Evolutionary conservation across 805 yeast species (phyloP).

Genomic region (Debaryomyces maramus): DNA sequence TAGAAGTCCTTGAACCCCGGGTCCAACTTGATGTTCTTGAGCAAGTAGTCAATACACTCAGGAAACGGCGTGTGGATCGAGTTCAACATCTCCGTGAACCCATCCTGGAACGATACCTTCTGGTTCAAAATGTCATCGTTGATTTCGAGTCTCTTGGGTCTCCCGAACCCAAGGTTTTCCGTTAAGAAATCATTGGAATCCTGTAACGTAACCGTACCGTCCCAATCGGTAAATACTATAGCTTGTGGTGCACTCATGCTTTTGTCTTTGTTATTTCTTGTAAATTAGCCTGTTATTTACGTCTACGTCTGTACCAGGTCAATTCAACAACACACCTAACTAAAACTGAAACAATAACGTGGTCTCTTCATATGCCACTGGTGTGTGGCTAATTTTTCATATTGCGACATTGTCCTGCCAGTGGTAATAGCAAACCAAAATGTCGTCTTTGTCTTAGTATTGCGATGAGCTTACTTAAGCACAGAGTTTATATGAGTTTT

Average conservation of each 20-base stretch:
- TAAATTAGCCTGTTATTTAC: too few relatives aligned
- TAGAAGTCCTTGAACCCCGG: constrained; percentile 87
- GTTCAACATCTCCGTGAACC: constrained; percentile 80
- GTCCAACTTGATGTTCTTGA: constrained; percentile 70
- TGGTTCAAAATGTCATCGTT: constrained; percentile 75
- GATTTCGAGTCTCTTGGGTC: constrained; percentile 59
- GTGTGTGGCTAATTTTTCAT: too few relatives aligned
- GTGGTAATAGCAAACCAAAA: constrained; percentile 4
- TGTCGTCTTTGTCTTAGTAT: neutral
- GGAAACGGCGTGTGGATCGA: constrained; percentile 75
- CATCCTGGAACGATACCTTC: constrained; percentile 71
- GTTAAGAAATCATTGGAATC: constrained; percentile 93
- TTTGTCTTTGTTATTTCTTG: too few relatives aligned
- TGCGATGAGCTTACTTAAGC: neutral
- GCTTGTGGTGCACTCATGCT: constrained; percentile 42
- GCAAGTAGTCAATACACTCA: constrained; percentile 72
- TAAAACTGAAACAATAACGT: too few relatives aligned
- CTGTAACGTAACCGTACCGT: constrained; percentile 94
- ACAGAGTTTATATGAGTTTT: too few relatives aligned
- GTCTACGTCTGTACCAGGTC: too few relatives aligned
- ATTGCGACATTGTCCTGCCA: neutral
- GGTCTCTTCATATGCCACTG: too few relatives aligned
- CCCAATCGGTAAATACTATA: constrained; percentile 95
- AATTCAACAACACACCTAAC: too few relatives aligned
- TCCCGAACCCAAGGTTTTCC: constrained; percentile 86